A percentile compares a stretch with the other conserved stretches of the same genome.
Conservation (phyloP, 257 asterid species). For the Dorcoceras hygrometricum region DNA sequence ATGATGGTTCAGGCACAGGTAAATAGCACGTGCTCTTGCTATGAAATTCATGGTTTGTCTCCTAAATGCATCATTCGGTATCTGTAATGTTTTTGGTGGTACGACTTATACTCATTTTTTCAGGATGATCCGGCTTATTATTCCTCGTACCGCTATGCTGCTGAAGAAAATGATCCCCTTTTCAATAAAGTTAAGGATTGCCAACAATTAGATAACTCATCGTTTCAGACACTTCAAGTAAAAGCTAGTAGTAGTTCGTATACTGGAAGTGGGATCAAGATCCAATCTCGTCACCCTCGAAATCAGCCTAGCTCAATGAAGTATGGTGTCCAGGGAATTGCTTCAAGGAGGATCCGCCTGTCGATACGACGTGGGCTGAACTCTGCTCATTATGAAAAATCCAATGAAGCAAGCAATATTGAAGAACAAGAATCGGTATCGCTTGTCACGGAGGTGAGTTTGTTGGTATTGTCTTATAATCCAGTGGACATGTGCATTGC, state of each 20-base stretch:
- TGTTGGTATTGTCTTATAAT: constrained; percentile 2
- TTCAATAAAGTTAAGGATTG: constrained; percentile 13
- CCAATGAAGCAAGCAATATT: constrained; percentile 6
- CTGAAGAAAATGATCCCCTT: constrained; percentile 32
- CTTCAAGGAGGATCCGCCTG: constrained; percentile 52
- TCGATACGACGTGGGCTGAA: constrained; percentile 15
- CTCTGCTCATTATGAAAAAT: constrained; percentile 11
- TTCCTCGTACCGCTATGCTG: constrained; percentile 27
- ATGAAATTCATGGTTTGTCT: constrained; percentile 13
- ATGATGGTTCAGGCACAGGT: constrained; percentile 31
- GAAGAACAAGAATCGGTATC: constrained; percentile 23
- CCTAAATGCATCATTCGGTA: constrained; percentile 11
- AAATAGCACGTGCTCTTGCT: constrained; percentile 9
- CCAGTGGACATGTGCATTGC: neutral
- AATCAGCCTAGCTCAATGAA: constrained; percentile 21
- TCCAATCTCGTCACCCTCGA: constrained; percentile 37
- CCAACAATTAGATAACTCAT: constrained; percentile 23
- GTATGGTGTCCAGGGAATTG: constrained; percentile 47
- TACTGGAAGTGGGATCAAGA: constrained; percentile 45
- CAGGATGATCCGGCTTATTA: constrained; percentile 22
- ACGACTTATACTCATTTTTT: neutral
- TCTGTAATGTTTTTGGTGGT: neutral
- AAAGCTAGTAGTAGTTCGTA: constrained; percentile 28
- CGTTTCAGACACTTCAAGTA: constrained; percentile 18
- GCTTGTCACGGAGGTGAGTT: constrained; percentile 31